Evolutionary conservation across 2,329 filamentous ascomycete species (phyloP).

Genomic region (Penicillium sp.): DNA sequence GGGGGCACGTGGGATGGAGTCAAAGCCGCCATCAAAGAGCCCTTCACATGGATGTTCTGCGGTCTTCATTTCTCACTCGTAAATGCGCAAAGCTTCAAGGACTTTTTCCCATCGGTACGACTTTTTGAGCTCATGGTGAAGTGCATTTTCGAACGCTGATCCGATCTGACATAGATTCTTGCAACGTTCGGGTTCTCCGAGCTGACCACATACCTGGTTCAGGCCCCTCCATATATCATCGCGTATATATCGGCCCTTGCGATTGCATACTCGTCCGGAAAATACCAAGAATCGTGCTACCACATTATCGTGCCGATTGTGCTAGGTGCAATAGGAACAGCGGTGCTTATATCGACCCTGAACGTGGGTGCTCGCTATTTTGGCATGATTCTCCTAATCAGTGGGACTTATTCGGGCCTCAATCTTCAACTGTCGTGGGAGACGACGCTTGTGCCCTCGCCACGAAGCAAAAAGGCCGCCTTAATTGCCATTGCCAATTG

Average conservation of each 20-base stretch:
- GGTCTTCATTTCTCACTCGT: constrained; percentile 1
- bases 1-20: background rate
- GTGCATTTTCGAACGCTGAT: background rate
- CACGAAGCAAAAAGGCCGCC: background rate
- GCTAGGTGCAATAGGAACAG: constrained; percentile 1
- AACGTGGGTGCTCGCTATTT: background rate
- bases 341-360: background rate
- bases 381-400: background rate
- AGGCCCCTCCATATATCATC: constrained; percentile 1
- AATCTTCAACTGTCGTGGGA: background rate
- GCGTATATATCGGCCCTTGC: background rate
- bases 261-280: background rate
- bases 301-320: background rate
- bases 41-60: constrained; percentile 1
- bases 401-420: background rate
- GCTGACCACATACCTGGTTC: background rate
- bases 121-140: background rate
- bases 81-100: background rate
- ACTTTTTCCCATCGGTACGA: constrained; percentile 1
- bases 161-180: background rate
- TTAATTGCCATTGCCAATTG: background rate
- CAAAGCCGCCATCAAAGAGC: background rate
- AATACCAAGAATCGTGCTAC: background rate
- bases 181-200: background rate
- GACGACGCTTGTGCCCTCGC: background rate